phyloP scores from a whole-genome alignment of 2,329 filamentous ascomycete species.

The Sclerotinia nivalis region DNA sequence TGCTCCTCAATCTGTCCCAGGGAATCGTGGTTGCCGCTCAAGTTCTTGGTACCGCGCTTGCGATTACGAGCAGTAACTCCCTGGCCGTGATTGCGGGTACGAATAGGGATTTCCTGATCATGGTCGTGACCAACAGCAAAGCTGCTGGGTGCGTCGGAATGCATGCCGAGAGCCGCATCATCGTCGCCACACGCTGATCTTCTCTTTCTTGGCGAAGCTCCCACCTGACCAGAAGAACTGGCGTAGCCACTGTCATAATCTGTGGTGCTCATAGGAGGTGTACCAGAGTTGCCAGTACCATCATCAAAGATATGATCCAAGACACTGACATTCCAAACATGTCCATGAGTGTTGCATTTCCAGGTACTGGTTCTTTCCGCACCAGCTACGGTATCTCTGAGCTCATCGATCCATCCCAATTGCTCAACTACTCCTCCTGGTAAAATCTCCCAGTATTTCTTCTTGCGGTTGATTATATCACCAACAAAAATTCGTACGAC shows the following conservation, averaged over 20 bases:
- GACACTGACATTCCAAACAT: background rate
- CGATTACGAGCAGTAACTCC: background rate
- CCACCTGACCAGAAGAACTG: background rate
- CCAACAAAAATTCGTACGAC: background rate
- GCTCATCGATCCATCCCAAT: background rate
- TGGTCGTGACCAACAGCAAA: too few relatives aligned
- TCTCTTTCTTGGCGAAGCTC: background rate
- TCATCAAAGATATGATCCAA: constrained; percentile 4
- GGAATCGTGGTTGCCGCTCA: background rate
- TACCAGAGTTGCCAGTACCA: background rate
- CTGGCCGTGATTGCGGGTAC: background rate
- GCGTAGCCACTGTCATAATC: background rate
- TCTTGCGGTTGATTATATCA: background rate
- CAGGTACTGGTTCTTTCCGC: background rate
- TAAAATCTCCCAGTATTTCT: constrained; percentile 11
- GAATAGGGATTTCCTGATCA: background rate
- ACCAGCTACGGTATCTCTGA: background rate
- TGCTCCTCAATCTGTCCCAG: background rate
- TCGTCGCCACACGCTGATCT: background rate
- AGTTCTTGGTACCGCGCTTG: too few relatives aligned
- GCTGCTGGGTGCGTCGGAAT: background rate
- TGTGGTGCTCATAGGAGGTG: background rate
- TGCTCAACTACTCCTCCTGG: background rate
- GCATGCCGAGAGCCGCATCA: background rate
- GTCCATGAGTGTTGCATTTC: constrained; percentile 5